Percentiles rank a stretch among this genome's conserved stretches.
These are phyloP conservation scores for Eucalyptus lansdowneana DNA, from an alignment of 345 rosid species.

Conservation along the genomic window DNA sequence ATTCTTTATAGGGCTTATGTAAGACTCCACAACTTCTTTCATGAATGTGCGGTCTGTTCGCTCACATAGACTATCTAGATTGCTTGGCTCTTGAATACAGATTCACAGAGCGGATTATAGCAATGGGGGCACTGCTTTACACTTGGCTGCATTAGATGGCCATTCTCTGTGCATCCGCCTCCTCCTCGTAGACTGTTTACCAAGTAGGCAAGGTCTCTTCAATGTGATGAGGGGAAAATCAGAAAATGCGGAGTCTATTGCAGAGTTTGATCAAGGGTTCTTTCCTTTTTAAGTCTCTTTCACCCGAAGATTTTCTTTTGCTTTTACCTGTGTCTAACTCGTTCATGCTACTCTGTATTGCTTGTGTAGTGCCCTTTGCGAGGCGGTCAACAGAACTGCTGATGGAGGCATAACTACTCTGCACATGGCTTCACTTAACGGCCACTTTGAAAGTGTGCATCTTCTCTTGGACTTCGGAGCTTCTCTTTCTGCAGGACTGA, in stretches of 20 bases:
- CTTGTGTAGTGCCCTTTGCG: constrained; percentile 41
- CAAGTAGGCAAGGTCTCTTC: constrained; percentile 51
- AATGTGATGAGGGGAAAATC: constrained; percentile 20
- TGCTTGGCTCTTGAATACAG: constrained; percentile 15
- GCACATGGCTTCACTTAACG: constrained; percentile 86
- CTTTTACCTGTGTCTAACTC: not conserved
- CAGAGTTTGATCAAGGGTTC: constrained; percentile 50
- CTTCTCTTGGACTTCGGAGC: constrained; percentile 87
- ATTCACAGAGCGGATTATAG: constrained; percentile 84
- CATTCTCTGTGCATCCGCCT: constrained; percentile 78
- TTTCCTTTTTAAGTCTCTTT: not conserved
- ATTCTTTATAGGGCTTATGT: constrained; percentile 87
- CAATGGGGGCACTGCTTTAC: constrained; percentile 93
- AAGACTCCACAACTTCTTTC: constrained; percentile 4
- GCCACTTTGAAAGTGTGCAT: constrained; percentile 68
- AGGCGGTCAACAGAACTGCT: constrained; percentile 63
- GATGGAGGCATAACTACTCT: constrained; percentile 93
- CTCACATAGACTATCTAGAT: not conserved
- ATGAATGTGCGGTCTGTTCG: not conserved
- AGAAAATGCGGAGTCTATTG: constrained; percentile 5
- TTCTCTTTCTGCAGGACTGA: constrained; percentile 53
- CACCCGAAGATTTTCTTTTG: not conserved
- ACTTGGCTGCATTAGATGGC: constrained; percentile 86
- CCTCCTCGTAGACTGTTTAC: constrained; percentile 69
- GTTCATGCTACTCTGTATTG: not conserved